Evolutionary conservation across 768 basidiomycete species (phyloP).

Genomic region (Suillus fuscotomentosus): DNA sequence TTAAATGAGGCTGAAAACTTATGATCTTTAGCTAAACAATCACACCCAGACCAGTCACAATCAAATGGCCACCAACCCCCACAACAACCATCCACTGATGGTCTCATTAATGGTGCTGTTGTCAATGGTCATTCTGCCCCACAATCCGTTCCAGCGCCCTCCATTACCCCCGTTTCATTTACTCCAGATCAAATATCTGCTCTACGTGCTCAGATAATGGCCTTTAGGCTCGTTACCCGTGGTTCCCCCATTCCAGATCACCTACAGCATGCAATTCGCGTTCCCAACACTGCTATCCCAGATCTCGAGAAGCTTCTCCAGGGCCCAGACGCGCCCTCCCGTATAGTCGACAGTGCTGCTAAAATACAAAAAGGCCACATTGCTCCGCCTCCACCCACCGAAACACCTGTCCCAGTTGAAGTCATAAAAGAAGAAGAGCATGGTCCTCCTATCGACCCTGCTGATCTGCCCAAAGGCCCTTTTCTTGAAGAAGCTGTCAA

Average conservation of each 20-base stretch:
- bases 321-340: constrained; percentile 55
- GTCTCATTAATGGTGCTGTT: background rate
- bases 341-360: constrained; percentile 73
- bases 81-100: constrained; percentile 20
- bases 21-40: constrained; percentile 22
- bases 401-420: constrained; percentile 17
- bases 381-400: constrained; percentile 20
- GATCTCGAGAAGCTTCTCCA: constrained; percentile 68
- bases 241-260: constrained; percentile 67
- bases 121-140: constrained; percentile 49
- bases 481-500: constrained; percentile 77
- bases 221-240: constrained; percentile 70
- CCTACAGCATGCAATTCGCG: constrained; percentile 68
- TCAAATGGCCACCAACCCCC: constrained; percentile 21
- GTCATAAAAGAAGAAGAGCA: constrained; percentile 57
- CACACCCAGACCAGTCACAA: constrained; percentile 13
- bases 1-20: background rate
- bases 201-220: constrained; percentile 80
- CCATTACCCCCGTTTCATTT: constrained; percentile 74
- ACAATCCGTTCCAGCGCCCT: constrained; percentile 38
- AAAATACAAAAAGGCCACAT: constrained; percentile 61
- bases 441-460: constrained; percentile 44
- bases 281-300: constrained; percentile 56
- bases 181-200: constrained; percentile 71
- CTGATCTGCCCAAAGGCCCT: constrained; percentile 68